Conservation (phyloP, 805 yeast genomes). For the Hanseniaspora singularis region DNA sequence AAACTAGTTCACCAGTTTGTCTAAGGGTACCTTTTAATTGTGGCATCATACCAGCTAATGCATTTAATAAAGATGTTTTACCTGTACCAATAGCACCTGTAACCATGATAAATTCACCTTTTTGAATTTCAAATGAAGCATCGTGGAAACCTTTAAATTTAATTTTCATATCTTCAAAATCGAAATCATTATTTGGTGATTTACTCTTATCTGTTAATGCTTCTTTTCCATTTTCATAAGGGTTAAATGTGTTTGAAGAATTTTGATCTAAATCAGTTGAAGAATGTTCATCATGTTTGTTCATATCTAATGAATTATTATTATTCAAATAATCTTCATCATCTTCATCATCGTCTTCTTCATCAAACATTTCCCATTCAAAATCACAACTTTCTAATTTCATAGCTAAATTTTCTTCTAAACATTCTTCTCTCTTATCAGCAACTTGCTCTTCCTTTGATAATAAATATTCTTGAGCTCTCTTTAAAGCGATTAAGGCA, state of each 20-base stretch:
- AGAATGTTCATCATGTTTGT: neutral
- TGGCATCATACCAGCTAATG: slow-evolving; percentile 56
- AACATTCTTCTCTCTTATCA: slow-evolving; percentile 17
- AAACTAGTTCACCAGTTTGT: slow-evolving; percentile 36
- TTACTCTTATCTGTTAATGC: too few relatives aligned
- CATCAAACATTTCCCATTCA: slow-evolving; percentile 15
- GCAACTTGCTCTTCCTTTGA: slow-evolving; percentile 26
- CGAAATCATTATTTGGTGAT: too few relatives aligned
- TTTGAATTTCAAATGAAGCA: slow-evolving; percentile 37
- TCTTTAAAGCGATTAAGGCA: slow-evolving; percentile 30
- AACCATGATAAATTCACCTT: slow-evolving; percentile 57
- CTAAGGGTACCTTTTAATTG: slow-evolving; percentile 39
- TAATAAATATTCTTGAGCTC: slow-evolving; percentile 31
- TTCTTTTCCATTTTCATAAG: too few relatives aligned
- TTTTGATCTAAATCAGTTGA: slow-evolving; percentile 3
- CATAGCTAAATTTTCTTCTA: neutral
- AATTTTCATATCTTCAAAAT: slow-evolving; percentile 16
- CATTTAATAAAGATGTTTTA: slow-evolving; percentile 55
- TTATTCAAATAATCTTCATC: neutral
- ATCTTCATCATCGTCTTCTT: slow-evolving; percentile 13
- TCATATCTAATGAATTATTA: neutral
- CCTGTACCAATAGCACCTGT: slow-evolving; percentile 75
- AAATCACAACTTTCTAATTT: slow-evolving; percentile 11
- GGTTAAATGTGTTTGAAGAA: neutral
- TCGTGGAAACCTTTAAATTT: slow-evolving; percentile 38